These are phyloP conservation scores for Talaromyces verruculosus DNA, from an alignment of 2,329 filamentous ascomycete genomes.

Conservation along the genomic window DNA sequence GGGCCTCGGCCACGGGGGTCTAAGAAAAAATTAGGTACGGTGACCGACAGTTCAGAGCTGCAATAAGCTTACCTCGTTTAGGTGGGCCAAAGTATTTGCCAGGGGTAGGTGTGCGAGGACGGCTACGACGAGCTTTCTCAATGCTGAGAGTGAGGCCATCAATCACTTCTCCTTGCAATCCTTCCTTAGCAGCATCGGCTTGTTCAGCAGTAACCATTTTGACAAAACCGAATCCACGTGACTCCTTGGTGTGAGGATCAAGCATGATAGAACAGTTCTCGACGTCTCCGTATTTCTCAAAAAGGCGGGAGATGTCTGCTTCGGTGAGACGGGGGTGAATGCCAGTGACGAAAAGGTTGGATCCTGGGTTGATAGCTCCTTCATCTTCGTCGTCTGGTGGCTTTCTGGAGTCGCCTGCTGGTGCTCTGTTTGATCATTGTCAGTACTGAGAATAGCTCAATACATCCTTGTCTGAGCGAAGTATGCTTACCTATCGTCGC, in stretches of 20 bases:
- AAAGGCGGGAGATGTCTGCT: conserved; percentile 86
- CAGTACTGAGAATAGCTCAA: conserved; percentile 6
- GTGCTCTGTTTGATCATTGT: conserved; percentile 40
- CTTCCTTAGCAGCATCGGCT: conserved; percentile 95
- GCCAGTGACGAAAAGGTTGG: conserved; percentile 97
- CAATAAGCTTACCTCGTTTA: conserved; percentile 75
- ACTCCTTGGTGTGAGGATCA: conserved; percentile 97
- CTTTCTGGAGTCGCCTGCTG: conserved; percentile 49
- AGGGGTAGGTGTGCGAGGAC: conserved; percentile 91
- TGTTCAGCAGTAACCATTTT: conserved; percentile 97
- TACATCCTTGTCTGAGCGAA: neutral
- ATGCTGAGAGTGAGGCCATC: conserved; percentile 96
- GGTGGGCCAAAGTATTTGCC: conserved; percentile 99
- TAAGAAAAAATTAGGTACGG: conserved; percentile 11
- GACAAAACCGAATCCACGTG: conserved; percentile 97
- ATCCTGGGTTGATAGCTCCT: conserved; percentile 84
- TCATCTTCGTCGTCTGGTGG: conserved; percentile 66
- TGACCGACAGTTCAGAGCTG: neutral
- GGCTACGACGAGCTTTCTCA: conserved; percentile 94
- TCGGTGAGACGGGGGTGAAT: conserved; percentile 92
- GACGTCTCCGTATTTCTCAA: conserved; percentile 98
- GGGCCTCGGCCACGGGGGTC: conserved; percentile 41
- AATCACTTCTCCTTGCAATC: conserved; percentile 89
- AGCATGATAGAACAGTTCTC: conserved; percentile 99
- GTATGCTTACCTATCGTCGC: conserved; percentile 50